Base-by-base conservation (phyloP, 768 basidiomycete species). In the Boletus subcaerulescens region DNA sequence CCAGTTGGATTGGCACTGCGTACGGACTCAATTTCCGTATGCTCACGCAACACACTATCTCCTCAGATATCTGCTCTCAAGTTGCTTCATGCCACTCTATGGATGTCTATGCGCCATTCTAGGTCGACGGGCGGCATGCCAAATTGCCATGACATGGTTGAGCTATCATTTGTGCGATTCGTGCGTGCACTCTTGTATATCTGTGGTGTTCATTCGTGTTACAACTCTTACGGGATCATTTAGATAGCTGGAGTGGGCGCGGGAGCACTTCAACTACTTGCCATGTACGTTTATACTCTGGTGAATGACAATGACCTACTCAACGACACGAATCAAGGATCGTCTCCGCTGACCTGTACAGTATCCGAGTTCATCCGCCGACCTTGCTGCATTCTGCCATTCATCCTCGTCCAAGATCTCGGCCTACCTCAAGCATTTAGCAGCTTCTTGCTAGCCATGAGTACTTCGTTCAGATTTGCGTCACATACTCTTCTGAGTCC, bases 41-140 rank as follows among this genome's bases (percentile, higher is more conserved):
- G 33, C 33, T 5, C 11, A 33, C 33, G 33, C 13, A 33, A 33
- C 26, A 26, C 5, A 33, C 13, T 12, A 7, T 15, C 26, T 31
- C 41, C 5, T 53, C 42, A 60, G 54, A 29, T 91, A 88, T 67
- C 72, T 91, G 8, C 79, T 91, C 14, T 86, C 89, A 4, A 86
- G 82, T 4, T 88, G 86, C 3, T 91, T 91, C 58, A 91, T 89
- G 0, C 89, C 87, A 0, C 74, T 91, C 6, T 91, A 91, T 63
- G 89, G 89, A 22, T 80, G 89, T 4, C 74, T 92, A 6, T 86
- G 81, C 59, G 85, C 87, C 64, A 86, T 87, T 11, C 69, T 91
- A 66, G 89, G 89, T 6, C 73, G 89, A 15, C 76, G 81, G 47
- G 80, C 80, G 11, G 89, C 89, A 3, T 85, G 83, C 62, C 85